Evolutionary conservation across 2,329 filamentous ascomycete genomes (phyloP).

Genomic region (Colletotrichum eleusines): DNA sequence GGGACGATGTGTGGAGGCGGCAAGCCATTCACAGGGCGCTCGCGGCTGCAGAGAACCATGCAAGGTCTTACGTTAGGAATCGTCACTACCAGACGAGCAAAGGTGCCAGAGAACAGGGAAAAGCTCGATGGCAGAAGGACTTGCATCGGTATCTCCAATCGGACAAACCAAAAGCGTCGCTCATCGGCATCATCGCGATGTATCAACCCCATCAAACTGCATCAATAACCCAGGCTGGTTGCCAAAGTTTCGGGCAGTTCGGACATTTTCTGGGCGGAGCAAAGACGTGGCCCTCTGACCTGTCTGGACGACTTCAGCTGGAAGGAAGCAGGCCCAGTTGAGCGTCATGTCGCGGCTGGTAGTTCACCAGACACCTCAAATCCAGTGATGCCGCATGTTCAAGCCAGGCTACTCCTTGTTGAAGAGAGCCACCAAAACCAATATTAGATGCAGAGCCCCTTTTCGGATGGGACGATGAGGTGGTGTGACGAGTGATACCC

Average conservation of each 20-base stretch:
- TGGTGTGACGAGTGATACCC: slow-evolving; percentile 14
- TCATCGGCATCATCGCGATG: slow-evolving; percentile 1
- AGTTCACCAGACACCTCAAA: not conserved
- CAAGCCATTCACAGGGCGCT: not conserved
- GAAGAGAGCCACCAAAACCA: slow-evolving; percentile 17
- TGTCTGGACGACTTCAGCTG: slow-evolving; percentile 11
- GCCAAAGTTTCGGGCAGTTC: slow-evolving; percentile 7
- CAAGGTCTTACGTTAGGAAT: slow-evolving; percentile 14
- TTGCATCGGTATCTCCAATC: slow-evolving; percentile 13
- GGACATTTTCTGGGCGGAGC: not conserved
- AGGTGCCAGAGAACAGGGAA: not conserved
- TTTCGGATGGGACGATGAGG: slow-evolving; percentile 15
- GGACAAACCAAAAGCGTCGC: slow-evolving; percentile 10
- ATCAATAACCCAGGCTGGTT: not conserved
- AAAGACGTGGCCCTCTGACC: slow-evolving; percentile 27
- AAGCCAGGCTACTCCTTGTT: slow-evolving; percentile 18
- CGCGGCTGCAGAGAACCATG: not conserved
- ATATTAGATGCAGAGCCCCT: slow-evolving; percentile 37
- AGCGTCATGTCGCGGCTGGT: slow-evolving; percentile 21
- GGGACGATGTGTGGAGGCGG: slow-evolving; percentile 9
- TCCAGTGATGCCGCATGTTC: slow-evolving; percentile 1
- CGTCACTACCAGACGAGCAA: slow-evolving; percentile 14
- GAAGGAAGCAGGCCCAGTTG: slow-evolving; percentile 36
- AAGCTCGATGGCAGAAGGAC: slow-evolving; percentile 1
- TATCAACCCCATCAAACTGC: slow-evolving; percentile 13